Base-by-base conservation (phyloP, 441 rosid species). In the Mallotus repandus region DNA sequence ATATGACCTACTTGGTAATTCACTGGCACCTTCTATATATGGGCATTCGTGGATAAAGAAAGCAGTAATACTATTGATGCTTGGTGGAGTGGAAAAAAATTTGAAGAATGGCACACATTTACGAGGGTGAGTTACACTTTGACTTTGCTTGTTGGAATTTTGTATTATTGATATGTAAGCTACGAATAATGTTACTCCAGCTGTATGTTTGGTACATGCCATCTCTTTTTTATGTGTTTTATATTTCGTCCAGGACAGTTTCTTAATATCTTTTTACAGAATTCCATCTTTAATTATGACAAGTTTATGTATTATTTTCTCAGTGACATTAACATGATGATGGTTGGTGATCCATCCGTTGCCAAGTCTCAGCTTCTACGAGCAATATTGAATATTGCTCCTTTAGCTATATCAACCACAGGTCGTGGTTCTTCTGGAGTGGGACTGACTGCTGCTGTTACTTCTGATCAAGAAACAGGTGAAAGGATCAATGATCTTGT, bases 341-440 rank as follows among this genome's bases (percentile, higher is more conserved):
- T 96, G 99, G 98, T 96, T 71, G 99, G 99, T 78, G 99, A 96
- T 82, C 99, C 99, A 71, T 96, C 99, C 66, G 99, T 96, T 79
- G 99, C 99, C 63, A 96, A 93, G 75, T 96, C 99, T 79, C 99
- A 96, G 80, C 97, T 96, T 73, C 76, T 96, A 77, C 87, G 99
- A 81, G 99, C 98, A 45, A 96, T 96, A 67, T 87, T 96, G 88
- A 96, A 93, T 78, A 93, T 96, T 78, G 97, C 99, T 78, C 99
- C 99, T 32, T 84, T 96, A 83, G 97, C 99, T 65, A 91, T 96
- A 82, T 96, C 99, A 80, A 96, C 97, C 48, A 96, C 98, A 54
- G 99, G 99, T 25, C 94, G 99, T 19, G 99, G 98, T 70, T 96
- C 99, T 81, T 96, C 99, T 16, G 99, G 99, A 72, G 99, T 96